phyloP scores from a whole-genome alignment of 805 yeast species.

The Suhomyces kilbournensis region DNA sequence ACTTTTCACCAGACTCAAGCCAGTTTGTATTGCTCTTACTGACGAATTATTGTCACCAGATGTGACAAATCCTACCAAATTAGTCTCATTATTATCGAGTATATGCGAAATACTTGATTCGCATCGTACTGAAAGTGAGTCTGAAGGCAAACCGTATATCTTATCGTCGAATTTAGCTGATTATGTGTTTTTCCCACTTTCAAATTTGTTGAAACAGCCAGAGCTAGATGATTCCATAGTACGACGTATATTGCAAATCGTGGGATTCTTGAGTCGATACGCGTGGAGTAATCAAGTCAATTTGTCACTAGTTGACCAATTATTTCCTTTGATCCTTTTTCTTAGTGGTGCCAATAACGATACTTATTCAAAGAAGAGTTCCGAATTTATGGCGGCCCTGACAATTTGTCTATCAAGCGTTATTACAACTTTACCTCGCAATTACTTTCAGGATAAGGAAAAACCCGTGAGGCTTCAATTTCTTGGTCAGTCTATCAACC shows the following conservation, averaged over 20 bases:
- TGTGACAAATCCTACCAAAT: neutral
- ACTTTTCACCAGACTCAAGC: conserved; percentile 29
- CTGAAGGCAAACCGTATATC: conserved; percentile 12
- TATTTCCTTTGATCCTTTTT: conserved; percentile 30
- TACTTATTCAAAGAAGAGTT: neutral
- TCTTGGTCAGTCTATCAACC: conserved; percentile 28
- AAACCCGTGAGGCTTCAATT: conserved; percentile 19
- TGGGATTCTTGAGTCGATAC: conserved; percentile 25
- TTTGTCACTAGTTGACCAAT: conserved; percentile 29
- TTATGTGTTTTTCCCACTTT: conserved; percentile 40
- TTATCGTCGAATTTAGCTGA: conserved; percentile 36
- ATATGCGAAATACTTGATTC: conserved; percentile 8
- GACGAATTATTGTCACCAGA: neutral
- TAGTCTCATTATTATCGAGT: neutral
- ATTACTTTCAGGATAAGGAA: conserved; percentile 2
- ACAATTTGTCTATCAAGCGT: conserved; percentile 12
- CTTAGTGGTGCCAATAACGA: conserved; percentile 16
- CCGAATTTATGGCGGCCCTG: conserved; percentile 17
- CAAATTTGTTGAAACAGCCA: conserved; percentile 29
- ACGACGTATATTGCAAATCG: conserved; percentile 22
- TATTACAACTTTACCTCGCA: neutral
- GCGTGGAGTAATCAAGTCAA: conserved; percentile 30
- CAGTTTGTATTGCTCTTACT: conserved; percentile 27
- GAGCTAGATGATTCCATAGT: conserved; percentile 18
- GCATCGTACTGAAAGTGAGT: conserved; percentile 10